Percentiles rank a stretch among this genome's conserved stretches.
Conservation (phyloP, 192 early-diverging fungal genomes). For the Coemansia sp. region DNA sequence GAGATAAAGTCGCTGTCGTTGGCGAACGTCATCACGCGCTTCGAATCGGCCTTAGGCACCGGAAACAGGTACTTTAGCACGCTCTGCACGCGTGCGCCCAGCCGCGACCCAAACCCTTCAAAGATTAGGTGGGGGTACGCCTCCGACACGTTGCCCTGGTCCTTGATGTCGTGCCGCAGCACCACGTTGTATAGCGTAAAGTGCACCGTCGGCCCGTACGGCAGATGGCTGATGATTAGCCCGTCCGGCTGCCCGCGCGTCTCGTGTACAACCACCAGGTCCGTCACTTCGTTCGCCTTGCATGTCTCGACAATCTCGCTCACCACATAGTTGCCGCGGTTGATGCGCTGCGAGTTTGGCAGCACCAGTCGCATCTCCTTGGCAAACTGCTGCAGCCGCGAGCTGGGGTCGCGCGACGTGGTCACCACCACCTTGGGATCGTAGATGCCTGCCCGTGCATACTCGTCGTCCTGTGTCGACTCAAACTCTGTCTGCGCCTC, state of each 20-base stretch:
- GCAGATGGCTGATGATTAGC: constrained; percentile 91
- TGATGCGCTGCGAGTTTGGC: constrained; percentile 96
- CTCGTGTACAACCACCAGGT: constrained; percentile 93
- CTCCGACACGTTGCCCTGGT: constrained; percentile 95
- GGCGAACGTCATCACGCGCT: constrained; percentile 95
- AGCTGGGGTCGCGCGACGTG: constrained; percentile 90
- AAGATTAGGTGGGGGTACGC: constrained; percentile 97
- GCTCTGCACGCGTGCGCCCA: constrained; percentile 76
- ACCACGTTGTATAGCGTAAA: constrained; percentile 98
- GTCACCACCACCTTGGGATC: constrained; percentile 98
- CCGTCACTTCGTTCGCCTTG: constrained; percentile 87
- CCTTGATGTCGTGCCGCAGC: constrained; percentile 93
- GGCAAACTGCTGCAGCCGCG: constrained; percentile 89
- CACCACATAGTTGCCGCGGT: constrained; percentile 94
- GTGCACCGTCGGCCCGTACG: constrained; percentile 96
- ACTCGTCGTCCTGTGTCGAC: constrained; percentile 95
- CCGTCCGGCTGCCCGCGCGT: constrained; percentile 95
- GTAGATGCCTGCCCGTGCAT: constrained; percentile 83
- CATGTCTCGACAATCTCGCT: constrained; percentile 96
- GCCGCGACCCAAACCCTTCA: constrained; percentile 85
- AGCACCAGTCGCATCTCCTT: constrained; percentile 96
- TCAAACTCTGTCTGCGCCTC: constrained; percentile 72
- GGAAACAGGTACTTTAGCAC: constrained; percentile 97
- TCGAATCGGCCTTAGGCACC: constrained; percentile 92
- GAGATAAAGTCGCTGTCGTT: constrained; percentile 97